Percentiles rank a stretch among this genome's conserved stretches.
Evolutionary conservation across 164 flowering plant species (phyloP).

Genomic region (Piper betle): DNA sequence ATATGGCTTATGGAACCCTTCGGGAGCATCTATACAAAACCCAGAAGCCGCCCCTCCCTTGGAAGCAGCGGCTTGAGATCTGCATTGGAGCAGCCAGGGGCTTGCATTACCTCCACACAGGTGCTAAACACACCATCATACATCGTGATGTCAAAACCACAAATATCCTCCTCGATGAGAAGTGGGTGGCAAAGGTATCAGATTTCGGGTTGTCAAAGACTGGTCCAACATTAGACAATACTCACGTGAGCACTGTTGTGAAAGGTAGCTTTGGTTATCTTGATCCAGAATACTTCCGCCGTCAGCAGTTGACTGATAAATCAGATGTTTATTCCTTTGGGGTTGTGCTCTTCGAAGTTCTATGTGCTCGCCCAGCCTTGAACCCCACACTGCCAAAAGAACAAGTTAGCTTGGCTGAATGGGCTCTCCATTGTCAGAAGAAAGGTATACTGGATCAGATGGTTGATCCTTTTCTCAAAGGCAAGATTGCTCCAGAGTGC

Average conservation of each 20-base stretch:
- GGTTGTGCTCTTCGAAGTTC: conserved; percentile 34
- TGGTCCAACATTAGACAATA: conserved; percentile 28
- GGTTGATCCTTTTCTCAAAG: conserved; percentile 25
- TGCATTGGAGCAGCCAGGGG: conserved; percentile 47
- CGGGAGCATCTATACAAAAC: conserved; percentile 35
- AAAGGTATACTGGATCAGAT: conserved; percentile 30
- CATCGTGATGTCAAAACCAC: conserved; percentile 46
- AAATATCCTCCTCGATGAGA: conserved; percentile 36
- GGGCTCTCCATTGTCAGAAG: conserved; percentile 26
- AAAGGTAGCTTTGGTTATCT: conserved; percentile 45
- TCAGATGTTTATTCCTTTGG: conserved; percentile 47
- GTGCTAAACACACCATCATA: conserved; percentile 34
- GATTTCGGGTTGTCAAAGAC: conserved; percentile 39
- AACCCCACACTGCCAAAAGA: conserved; percentile 18
- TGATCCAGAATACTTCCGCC: conserved; percentile 42
- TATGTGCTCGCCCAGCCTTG: conserved; percentile 29
- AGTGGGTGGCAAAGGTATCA: conserved; percentile 46
- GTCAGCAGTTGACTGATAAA: conserved; percentile 34
- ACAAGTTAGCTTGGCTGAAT: conserved; percentile 33
- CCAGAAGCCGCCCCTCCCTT: conserved; percentile 25
- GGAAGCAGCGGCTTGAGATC: conserved; percentile 38
- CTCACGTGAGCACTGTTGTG: conserved; percentile 38
- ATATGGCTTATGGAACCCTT: conserved; percentile 38
- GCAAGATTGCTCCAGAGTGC: conserved; percentile 29
- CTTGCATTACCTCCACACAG: conserved; percentile 38